These are phyloP conservation scores for Xylaria telfairii DNA, from an alignment of 495 filamentous ascomycete species.

Conservation along the genomic window DNA sequence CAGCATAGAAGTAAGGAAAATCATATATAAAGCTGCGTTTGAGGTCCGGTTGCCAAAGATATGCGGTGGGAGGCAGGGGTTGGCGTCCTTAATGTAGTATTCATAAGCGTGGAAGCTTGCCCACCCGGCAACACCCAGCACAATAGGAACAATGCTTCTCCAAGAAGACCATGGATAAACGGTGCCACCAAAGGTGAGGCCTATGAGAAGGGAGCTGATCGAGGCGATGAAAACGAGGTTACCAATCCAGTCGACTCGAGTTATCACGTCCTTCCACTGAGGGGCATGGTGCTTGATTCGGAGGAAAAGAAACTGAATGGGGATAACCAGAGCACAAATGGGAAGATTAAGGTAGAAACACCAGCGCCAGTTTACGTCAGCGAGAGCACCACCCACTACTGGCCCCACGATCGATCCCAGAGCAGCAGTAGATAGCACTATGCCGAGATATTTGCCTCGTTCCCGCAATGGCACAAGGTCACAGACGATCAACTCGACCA, in stretches of 20 bases:
- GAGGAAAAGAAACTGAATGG: conserved; percentile 22
- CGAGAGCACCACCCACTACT: conserved; percentile 72
- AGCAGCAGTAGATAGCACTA: conserved; percentile 67
- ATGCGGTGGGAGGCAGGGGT: conserved; percentile 36
- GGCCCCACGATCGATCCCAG: conserved; percentile 70
- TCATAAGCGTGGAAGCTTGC: conserved; percentile 29
- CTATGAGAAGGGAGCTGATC: conserved; percentile 22
- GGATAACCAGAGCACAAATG: conserved; percentile 11
- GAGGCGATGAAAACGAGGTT: conserved; percentile 24
- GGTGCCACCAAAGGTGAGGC: conserved; percentile 21
- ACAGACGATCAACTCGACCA: conserved; percentile 71
- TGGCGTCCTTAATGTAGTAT: background rate
- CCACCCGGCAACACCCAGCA: conserved; percentile 29
- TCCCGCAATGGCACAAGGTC: conserved; percentile 70
- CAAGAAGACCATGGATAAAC: conserved; percentile 26
- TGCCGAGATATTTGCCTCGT: conserved; percentile 61
- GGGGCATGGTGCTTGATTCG: conserved; percentile 27
- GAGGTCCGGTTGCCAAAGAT: conserved; percentile 37
- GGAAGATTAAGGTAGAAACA: conserved; percentile 29
- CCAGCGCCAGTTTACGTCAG: conserved; percentile 36
- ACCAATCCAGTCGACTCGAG: conserved; percentile 18
- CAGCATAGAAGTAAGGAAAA: too few species aligned
- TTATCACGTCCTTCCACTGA: background rate
- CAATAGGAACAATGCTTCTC: conserved; percentile 33
- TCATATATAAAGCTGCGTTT: too few species aligned